Evolutionary conservation across 345 rosid species (phyloP), one percentile per base, ranked within the genome.

Genomic region (Hevea brasiliensis): DNA sequence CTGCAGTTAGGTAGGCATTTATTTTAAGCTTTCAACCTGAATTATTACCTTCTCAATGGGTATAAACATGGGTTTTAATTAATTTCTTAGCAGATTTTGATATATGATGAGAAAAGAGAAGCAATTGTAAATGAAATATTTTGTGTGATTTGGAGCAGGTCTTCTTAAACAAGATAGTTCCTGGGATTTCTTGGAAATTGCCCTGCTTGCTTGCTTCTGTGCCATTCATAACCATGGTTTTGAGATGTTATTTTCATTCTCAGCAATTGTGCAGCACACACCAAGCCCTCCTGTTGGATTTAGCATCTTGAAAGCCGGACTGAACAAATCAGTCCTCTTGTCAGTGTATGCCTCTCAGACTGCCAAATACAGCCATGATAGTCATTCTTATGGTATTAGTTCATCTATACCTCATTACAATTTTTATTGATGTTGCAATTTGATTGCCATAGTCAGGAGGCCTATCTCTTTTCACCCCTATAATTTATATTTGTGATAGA

Each of bases 241-340:
- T 60, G 74, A 80, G 57, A 58, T 82, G 74, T 78, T 84, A 21
- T 84, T 73, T 67, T 79, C 85, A 48, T 84, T 81, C 77, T 81
- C 85, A 47, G 80, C 81, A 27, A 71, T 84, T 45, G 71, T 84
- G 66, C 85, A 81, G 70, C 83, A 84, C 61, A 72, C 84, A 56
- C 85, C 85, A 24, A 62, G 80, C 78, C 80, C 82, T 51, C 87
- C 85, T 47, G 57, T 84, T 44, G 87, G 87, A 13, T 81, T 84
- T 74, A 74, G 78, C 74, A 77, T 81, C 56, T 75, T 84, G 80
- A 77, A 69, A 74, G 87, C 87, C 63, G 87, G 85, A 44, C 41
- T 84, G 74, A 75, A 77, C 61, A 84, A 81, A 70, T 84, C 87
- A 32, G 78, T 84, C 71, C 70, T 84, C 29, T 79, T 81, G 42